These are phyloP conservation scores for Cystoisospora suis DNA, from an alignment of 169 alveolate genomes.

Conservation along the genomic window DNA sequence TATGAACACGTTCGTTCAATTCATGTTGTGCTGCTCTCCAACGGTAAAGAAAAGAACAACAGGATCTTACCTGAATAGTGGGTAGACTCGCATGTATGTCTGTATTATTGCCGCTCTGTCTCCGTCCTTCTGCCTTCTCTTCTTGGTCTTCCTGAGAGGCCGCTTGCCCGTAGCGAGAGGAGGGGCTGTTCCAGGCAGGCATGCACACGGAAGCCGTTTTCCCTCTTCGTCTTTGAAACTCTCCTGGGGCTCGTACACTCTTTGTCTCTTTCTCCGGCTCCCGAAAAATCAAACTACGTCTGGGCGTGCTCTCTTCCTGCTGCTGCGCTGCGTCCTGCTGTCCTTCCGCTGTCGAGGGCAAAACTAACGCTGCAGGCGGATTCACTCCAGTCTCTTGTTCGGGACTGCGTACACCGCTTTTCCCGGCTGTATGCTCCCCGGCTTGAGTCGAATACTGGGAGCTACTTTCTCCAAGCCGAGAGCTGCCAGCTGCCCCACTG, in stretches of 20 bases:
- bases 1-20: too few species aligned
- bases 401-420: too few species aligned
- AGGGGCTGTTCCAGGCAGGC: neutral
- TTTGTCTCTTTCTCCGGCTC: too few species aligned
- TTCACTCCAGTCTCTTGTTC: neutral
- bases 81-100: neutral
- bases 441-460: too few species aligned
- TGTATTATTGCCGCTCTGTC: neutral
- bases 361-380: neutral
- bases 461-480: too few species aligned
- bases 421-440: too few species aligned
- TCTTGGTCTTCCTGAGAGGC: neutral
- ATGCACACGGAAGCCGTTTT: neutral
- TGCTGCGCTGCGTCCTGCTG: neutral
- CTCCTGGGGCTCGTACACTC: neutral
- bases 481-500: too few species aligned
- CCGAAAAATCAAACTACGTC: too few species aligned
- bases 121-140: neutral
- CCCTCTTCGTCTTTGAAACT: slow-evolving; percentile 10
- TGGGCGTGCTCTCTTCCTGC: neutral
- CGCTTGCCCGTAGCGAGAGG: neutral
- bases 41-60: too few species aligned
- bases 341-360: neutral
- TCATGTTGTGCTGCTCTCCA: too few species aligned
- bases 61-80: slow-evolving; percentile 28